Evolutionary conservation across 441 rosid species (phyloP).

Genomic region (Sinapis alba): DNA sequence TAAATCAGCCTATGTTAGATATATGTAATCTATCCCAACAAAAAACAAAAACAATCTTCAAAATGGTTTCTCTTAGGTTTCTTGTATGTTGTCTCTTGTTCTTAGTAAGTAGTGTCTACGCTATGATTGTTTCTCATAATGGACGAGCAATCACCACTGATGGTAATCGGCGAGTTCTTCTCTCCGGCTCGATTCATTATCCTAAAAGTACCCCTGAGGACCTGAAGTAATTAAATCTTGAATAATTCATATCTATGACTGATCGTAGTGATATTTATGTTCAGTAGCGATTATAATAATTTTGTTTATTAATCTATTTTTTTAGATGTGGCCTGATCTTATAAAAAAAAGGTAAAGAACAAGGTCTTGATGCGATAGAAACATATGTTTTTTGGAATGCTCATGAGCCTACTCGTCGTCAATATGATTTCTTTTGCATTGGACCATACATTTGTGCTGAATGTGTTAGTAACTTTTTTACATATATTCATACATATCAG

Average conservation of each 20-base stretch:
- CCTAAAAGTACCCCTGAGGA: constrained; percentile 41
- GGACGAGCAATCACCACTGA: constrained; percentile 32
- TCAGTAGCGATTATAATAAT: not conserved
- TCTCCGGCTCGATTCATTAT: constrained; percentile 40
- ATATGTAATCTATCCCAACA: too few species aligned
- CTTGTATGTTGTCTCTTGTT: constrained; percentile 14
- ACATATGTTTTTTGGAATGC: constrained; percentile 61
- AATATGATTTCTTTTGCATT: constrained; percentile 58
- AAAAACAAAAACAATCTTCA: not conserved
- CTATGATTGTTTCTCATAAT: constrained; percentile 21
- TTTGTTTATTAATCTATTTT: not conserved
- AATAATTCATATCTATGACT: not conserved
- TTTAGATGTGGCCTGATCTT: constrained; percentile 67
- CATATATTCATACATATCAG: not conserved
- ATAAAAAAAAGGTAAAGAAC: constrained; percentile 51
- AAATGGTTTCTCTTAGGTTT: constrained; percentile 19
- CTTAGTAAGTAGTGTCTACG: constrained; percentile 13
- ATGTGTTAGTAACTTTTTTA: not conserved
- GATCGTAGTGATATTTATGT: not conserved
- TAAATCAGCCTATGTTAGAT: too few species aligned
- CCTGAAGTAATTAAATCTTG: constrained; percentile 28
- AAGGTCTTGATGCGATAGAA: constrained; percentile 56
- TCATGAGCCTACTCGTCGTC: constrained; percentile 54
- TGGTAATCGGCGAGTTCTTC: constrained; percentile 37
- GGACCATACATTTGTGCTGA: too few species aligned